Conservation (phyloP, 108 stramenopile genomes). For the Discostella stelligeroides region DNA sequence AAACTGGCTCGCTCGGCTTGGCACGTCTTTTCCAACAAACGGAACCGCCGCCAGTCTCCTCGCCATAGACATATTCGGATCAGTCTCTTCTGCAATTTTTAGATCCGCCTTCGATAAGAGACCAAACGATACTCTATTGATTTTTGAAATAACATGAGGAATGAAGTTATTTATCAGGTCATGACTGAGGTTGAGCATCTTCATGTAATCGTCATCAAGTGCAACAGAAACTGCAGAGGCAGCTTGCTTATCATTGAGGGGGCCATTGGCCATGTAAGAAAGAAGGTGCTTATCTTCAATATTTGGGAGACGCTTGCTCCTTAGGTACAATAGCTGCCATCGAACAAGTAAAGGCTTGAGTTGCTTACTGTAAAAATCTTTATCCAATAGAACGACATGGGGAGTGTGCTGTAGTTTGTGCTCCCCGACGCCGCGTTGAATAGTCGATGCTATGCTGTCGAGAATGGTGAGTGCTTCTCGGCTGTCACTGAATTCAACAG, state of each 20-base stretch:
- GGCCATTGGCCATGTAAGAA: slow-evolving; percentile 92
- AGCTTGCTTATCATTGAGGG: slow-evolving; percentile 70
- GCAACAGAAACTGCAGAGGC: slow-evolving; percentile 89
- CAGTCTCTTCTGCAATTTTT: slow-evolving; percentile 72
- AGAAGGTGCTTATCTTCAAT: slow-evolving; percentile 91
- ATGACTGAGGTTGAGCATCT: slow-evolving; percentile 96
- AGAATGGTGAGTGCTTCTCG: slow-evolving; percentile 86
- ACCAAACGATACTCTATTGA: slow-evolving; percentile 98
- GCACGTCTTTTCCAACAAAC: slow-evolving; percentile 99
- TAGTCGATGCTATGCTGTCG: slow-evolving; percentile 72
- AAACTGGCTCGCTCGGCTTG: slow-evolving; percentile 96
- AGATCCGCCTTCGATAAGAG: slow-evolving; percentile 77
- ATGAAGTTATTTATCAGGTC: slow-evolving; percentile 91
- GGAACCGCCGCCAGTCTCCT: slow-evolving; percentile 96
- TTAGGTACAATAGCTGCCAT: slow-evolving; percentile 95
- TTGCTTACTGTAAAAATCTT: slow-evolving; percentile 82
- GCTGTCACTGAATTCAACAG: slow-evolving; percentile 84
- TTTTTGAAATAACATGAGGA: slow-evolving; percentile 94
- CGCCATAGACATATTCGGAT: slow-evolving; percentile 87
- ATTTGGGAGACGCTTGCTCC: slow-evolving; percentile 86
- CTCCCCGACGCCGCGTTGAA: slow-evolving; percentile 81
- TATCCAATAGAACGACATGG: slow-evolving; percentile 93
- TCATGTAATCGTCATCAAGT: slow-evolving; percentile 97
- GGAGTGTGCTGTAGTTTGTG: slow-evolving; percentile 89
- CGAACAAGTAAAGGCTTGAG: slow-evolving; percentile 92